Evolutionary conservation across 306 rosid species (phyloP), one percentile per base, ranked within the genome.

Genomic region (Elaeagnus macrophylla): DNA sequence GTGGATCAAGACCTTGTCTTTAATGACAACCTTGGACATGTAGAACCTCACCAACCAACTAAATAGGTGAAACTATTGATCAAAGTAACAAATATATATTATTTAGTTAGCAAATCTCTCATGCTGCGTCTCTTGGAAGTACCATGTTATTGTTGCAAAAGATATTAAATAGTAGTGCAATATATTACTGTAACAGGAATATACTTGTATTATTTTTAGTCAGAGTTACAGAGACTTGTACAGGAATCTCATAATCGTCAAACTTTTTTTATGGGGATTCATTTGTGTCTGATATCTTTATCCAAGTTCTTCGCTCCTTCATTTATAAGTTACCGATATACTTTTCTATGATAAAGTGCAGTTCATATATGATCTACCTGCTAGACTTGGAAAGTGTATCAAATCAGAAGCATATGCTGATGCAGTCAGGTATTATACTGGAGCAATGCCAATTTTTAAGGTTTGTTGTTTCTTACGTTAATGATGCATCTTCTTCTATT

Each of bases 341-440:
- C 48, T 64, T 65, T 55, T 57, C 47, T 76, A 65, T 78, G 40
- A 54, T n/a, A 51, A 68, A 77, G 63, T 60, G 73, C 83, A 86
- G 97, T 83, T 90, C 75, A 90, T 90, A 70, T 90, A 86, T 53
- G 97, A 90, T 72, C 83, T 90, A 48, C 97, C 97, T 15, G 86
- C 84, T 67, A 81, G 95, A 67, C 94, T 90, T 53, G 78, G 76
- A 56, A 90, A 90, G 74, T 90, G 94, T 71, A 90, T 86, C 60
- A 90, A 83, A 68, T 65, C 86, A 64, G 94, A 83, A 68, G 84
- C 91, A 44, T 90, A 86, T 72, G 88, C 91, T 68, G 95, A 86
- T 65, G 95, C 95, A 42, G 91, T 86, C 69, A 83, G 83, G 69
- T 90, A 77, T 56, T 86, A 90, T 75, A 79, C 78, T 0, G 97